Evolutionary conservation across 805 yeast genomes (phyloP).

Genomic region (Saccharomycopsis sp.): DNA sequence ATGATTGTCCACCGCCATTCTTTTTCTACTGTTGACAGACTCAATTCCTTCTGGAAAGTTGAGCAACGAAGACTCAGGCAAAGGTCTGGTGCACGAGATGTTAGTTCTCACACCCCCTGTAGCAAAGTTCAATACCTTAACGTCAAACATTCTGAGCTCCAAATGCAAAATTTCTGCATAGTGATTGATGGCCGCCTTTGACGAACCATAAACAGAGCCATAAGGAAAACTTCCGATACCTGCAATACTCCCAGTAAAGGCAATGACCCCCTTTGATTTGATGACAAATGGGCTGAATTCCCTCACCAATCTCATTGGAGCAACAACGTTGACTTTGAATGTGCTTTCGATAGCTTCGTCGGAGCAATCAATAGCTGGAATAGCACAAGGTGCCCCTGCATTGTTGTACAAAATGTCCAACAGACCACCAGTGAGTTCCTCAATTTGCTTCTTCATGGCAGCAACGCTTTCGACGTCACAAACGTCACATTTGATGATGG

Average conservation of each 20-base stretch:
- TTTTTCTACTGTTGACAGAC: slow-evolving; percentile 42
- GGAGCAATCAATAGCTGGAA: slow-evolving; percentile 59
- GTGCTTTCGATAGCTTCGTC: slow-evolving; percentile 44
- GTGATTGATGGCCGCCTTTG: slow-evolving; percentile 70
- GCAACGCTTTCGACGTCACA: slow-evolving; percentile 39
- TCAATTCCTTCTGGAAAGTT: slow-evolving; percentile 41
- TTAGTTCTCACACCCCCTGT: slow-evolving; percentile 73
- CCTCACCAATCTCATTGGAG: slow-evolving; percentile 54
- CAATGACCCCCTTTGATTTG: slow-evolving; percentile 57
- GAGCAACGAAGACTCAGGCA: slow-evolving; percentile 49
- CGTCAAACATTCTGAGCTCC: slow-evolving; percentile 66
- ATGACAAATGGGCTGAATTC: slow-evolving; percentile 49
- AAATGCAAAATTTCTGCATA: slow-evolving; percentile 54
- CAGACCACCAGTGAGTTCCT: slow-evolving; percentile 36
- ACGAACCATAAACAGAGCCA: slow-evolving; percentile 53
- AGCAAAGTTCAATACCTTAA: slow-evolving; percentile 55
- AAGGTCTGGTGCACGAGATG: slow-evolving; percentile 55
- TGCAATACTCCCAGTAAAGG: slow-evolving; percentile 66
- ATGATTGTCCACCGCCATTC: slow-evolving; percentile 47
- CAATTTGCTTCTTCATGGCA: slow-evolving; percentile 35
- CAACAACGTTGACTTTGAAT: slow-evolving; percentile 60
- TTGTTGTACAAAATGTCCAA: slow-evolving; percentile 61
- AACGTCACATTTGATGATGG: slow-evolving; percentile 49
- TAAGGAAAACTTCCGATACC: slow-evolving; percentile 66
- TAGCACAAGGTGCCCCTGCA: slow-evolving; percentile 67